phyloP scores from a whole-genome alignment of 1,139 yeast species.

The Geotrichum histeridarum region DNA sequence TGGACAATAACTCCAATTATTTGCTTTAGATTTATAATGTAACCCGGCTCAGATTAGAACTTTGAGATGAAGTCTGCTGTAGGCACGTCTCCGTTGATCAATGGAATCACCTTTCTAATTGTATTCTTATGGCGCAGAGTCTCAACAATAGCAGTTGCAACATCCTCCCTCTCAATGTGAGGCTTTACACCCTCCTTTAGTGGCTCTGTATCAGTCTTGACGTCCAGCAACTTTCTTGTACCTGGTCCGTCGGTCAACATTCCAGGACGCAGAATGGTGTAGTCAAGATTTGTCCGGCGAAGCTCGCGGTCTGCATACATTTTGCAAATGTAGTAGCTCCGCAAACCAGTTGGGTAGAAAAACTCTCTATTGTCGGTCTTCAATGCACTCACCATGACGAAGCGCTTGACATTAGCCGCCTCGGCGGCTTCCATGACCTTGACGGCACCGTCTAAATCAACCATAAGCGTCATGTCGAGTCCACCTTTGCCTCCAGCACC shows the following conservation, averaged over 20 bases:
- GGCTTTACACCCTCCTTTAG: neutral
- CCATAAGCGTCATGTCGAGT: constrained; percentile 44
- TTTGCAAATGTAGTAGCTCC: constrained; percentile 49
- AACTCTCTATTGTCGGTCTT: constrained; percentile 48
- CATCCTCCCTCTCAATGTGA: constrained; percentile 10
- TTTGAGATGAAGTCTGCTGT: constrained; percentile 2
- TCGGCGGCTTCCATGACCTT: constrained; percentile 55
- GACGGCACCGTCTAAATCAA: constrained; percentile 61
- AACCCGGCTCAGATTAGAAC: neutral
- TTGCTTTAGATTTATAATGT: too few relatives aligned
- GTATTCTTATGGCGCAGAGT: constrained; percentile 9
- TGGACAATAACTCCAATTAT: too few relatives aligned
- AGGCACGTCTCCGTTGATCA: constrained; percentile 13
- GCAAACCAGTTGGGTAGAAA: constrained; percentile 36
- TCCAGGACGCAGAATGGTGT: constrained; percentile 53
- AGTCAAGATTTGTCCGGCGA: constrained; percentile 41
- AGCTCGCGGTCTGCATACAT: constrained; percentile 53
- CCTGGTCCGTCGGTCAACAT: constrained; percentile 40
- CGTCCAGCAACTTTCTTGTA: constrained; percentile 37
- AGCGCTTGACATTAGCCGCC: constrained; percentile 42
- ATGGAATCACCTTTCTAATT: constrained; percentile 6
- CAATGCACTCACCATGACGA: constrained; percentile 53
- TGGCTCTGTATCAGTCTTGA: neutral
- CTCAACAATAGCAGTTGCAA: constrained; percentile 12
- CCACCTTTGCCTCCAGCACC: constrained; percentile 57